A percentile compares a stretch with the other conserved stretches of the same genome.
Conservation (phyloP, 345 rosid species). For the Cardamine occulta region DNA sequence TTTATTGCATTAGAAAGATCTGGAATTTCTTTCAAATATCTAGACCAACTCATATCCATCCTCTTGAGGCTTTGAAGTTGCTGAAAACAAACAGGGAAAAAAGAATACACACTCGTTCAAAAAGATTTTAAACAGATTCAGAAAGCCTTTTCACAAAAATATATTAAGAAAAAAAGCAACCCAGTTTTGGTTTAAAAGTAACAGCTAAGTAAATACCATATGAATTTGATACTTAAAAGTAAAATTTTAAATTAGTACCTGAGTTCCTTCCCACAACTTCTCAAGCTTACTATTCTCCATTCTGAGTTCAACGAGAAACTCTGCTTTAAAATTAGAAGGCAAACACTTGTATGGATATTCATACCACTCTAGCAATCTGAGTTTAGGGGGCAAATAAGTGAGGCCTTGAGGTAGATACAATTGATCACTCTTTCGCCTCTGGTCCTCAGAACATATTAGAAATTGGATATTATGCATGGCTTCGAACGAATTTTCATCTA, state of each 20-base stretch:
- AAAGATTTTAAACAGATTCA: not conserved
- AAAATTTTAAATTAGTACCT: too few relatives aligned
- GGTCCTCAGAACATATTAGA: not conserved
- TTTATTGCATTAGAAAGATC: slow-evolving; percentile 26
- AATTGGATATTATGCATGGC: not conserved
- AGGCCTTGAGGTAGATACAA: not conserved
- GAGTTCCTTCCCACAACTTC: slow-evolving; percentile 9
- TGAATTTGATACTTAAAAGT: too few relatives aligned
- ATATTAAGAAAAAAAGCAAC: too few relatives aligned
- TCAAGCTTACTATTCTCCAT: too few relatives aligned
- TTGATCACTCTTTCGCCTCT: not conserved
- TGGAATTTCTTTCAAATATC: not conserved
- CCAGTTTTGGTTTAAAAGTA: too few relatives aligned
- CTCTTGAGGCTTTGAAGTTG: slow-evolving; percentile 7
- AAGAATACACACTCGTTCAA: not conserved
- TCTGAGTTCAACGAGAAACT: too few relatives aligned
- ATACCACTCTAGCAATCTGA: slow-evolving; percentile 10
- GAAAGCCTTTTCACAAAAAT: too few relatives aligned
- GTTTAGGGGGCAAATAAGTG: not conserved
- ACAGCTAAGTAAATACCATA: too few relatives aligned
- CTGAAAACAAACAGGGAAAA: slow-evolving; percentile 1
- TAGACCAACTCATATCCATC: not conserved
- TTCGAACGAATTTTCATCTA: not conserved
- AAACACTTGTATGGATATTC: not conserved
- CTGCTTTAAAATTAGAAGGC: too few relatives aligned